phyloP scores from a whole-genome alignment of 2,329 filamentous ascomycete species.

The Sclerotinia spermophila region DNA sequence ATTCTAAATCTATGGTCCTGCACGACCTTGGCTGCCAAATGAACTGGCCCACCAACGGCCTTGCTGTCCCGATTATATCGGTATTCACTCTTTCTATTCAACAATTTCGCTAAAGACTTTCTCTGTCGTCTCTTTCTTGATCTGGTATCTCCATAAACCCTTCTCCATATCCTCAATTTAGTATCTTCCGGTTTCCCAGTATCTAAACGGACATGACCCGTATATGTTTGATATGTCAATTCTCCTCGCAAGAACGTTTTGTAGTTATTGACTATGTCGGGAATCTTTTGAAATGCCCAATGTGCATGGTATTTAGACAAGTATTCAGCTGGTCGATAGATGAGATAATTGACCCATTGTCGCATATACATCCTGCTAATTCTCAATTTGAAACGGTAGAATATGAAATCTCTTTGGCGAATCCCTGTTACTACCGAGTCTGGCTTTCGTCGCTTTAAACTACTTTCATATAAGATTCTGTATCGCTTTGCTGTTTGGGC shows the following conservation, averaged over 20 bases:
- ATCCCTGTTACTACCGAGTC: conserved; percentile 20
- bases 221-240: conserved; percentile 7
- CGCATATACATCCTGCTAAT: conserved; percentile 11
- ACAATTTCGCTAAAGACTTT: neutral
- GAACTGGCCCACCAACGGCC: neutral
- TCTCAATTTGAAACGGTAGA: neutral
- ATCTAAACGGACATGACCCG: neutral
- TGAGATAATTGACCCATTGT: conserved; percentile 8
- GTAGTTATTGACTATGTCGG: neutral
- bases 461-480: conserved; percentile 5
- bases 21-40: conserved; percentile 1
- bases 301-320: neutral
- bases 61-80: neutral
- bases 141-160: neutral
- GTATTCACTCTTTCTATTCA: neutral
- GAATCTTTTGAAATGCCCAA: neutral
- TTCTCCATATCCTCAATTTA: conserved; percentile 9
- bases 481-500: neutral
- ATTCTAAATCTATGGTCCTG: neutral
- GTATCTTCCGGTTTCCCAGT: neutral
- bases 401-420: conserved; percentile 7
- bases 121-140: neutral
- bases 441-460: neutral
- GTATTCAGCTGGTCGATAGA: neutral
- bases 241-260: neutral